Conservation (phyloP, 345 rosid species). For the Orychophragmus violaceus region DNA sequence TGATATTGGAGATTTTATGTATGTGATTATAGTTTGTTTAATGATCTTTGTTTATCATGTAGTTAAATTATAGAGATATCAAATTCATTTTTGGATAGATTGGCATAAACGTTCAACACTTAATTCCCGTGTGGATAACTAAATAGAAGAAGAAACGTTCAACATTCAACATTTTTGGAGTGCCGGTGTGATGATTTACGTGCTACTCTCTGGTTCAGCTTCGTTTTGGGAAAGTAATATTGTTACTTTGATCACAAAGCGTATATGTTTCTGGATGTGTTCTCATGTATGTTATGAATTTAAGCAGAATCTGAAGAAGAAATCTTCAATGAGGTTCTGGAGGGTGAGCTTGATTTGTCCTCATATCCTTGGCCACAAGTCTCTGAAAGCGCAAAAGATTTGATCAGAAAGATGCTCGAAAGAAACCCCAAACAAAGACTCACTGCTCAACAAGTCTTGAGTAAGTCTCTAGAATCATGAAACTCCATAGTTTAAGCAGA, state of each 20-base stretch:
- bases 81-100: too few relatives aligned
- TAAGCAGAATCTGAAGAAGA: slow-evolving; percentile 58
- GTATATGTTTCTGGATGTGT: not conserved
- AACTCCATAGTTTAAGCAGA: not conserved
- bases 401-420: slow-evolving; percentile 65
- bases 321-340: slow-evolving; percentile 65
- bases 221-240: slow-evolving; percentile 84
- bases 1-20: too few relatives aligned
- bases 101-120: too few relatives aligned
- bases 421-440: slow-evolving; percentile 59
- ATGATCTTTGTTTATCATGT: too few relatives aligned
- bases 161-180: too few relatives aligned
- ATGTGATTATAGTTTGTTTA: too few relatives aligned
- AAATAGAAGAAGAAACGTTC: too few relatives aligned
- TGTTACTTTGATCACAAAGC: not conserved
- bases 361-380: slow-evolving; percentile 86
- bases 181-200: slow-evolving; percentile 83
- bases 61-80: too few relatives aligned
- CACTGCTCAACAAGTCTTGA: slow-evolving; percentile 63
- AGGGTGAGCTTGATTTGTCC: slow-evolving; percentile 63
- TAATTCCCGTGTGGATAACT: too few relatives aligned
- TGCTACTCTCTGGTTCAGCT: slow-evolving; percentile 72
- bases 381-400: slow-evolving; percentile 69
- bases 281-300: not conserved
- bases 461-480: slow-evolving; percentile 35